Conservation (phyloP, 2,329 filamentous ascomycete species). For the Microcyclosporella mali region DNA sequence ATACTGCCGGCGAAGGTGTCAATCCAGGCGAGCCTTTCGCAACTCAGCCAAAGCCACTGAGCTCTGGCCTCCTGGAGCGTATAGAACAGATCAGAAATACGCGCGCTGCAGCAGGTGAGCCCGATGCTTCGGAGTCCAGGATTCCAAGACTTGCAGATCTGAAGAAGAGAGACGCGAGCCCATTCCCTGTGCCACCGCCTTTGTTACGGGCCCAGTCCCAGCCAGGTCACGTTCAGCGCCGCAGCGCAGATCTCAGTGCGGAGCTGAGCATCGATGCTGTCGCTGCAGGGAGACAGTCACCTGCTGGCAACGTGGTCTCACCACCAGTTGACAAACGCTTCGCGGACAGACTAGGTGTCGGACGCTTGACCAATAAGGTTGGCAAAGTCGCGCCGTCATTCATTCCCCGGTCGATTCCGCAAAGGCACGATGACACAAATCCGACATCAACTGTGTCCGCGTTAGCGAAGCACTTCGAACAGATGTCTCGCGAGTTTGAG, state of each 20-base stretch:
- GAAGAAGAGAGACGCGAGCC: slow-evolving; percentile 29
- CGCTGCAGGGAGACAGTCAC: slow-evolving; percentile 21
- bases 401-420: slow-evolving; percentile 77
- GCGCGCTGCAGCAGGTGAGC: slow-evolving; percentile 17
- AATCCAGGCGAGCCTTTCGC: slow-evolving; percentile 24
- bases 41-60: slow-evolving; percentile 30
- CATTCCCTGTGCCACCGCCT: slow-evolving; percentile 41
- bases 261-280: slow-evolving; percentile 20
- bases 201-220: slow-evolving; percentile 48
- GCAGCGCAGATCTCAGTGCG: slow-evolving; percentile 16
- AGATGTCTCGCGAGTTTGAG: slow-evolving; percentile 92
- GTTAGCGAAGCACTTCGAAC: slow-evolving; percentile 93
- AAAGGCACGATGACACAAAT: slow-evolving; percentile 53
- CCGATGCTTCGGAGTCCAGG: slow-evolving; percentile 27
- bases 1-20: not conserved
- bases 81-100: slow-evolving; percentile 34
- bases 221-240: slow-evolving; percentile 32
- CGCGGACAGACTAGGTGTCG: slow-evolving; percentile 49
- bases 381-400: slow-evolving; percentile 57
- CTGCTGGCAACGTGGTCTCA: not conserved
- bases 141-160: slow-evolving; percentile 31
- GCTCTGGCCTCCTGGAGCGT: slow-evolving; percentile 31
- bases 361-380: slow-evolving; percentile 44
- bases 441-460: slow-evolving; percentile 68
- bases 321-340: slow-evolving; percentile 62